Evolutionary conservation across 2,329 filamentous ascomycete genomes (phyloP), one percentile per base, ranked within the genome.

Genomic region (Phialocephala sp.): DNA sequence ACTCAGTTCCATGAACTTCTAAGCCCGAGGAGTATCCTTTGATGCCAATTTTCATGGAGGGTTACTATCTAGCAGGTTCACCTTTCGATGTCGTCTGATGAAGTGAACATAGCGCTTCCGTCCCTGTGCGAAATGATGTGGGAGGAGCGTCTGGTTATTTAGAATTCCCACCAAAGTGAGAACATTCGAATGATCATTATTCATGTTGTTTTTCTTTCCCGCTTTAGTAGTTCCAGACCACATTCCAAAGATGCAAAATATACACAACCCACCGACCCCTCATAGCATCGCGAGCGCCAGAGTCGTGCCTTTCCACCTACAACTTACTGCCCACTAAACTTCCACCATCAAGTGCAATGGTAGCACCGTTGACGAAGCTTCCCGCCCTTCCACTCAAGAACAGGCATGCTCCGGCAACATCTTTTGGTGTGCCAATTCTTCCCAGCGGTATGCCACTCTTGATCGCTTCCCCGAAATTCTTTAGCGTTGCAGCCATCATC

Each of bases 401-500:
- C 63, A 93, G 77, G 75, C 90, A 91, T 12, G 89, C 84, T 0
- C 90, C 90, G 0, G 89, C 90, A 4, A 91, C 87, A 76, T 93
- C 91, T 74, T 88, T 79, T 0, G 88, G 85, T 20, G 79, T 84
- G 0, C 91, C 91, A 71, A 92, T 90, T 37, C 91, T 80, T 0
- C 86, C 84, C 70, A 92, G 74, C 11, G 91, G 91, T 66, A 90
- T 87, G 3, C 87, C 83, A 0, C 77, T 79, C 64, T 82, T 81
- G 70, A 91, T 88, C 8, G 76, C 76, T 4, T 86, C 84, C 57
- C 83, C 80, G 65, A 83, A 84, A 37, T 87, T 81, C 63, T 85
- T 79, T 71, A 89, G 83, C 78, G 90, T 91, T 1, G 86, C 84
- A 45, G 88, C 89, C 90, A 91, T 92, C 84, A 91, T 90, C 73